A percentile compares a stretch with the other conserved stretches of the same genome.
Evolutionary conservation across 495 filamentous ascomycete genomes (phyloP).

Genomic region (Opeltia flavorubescens): DNA sequence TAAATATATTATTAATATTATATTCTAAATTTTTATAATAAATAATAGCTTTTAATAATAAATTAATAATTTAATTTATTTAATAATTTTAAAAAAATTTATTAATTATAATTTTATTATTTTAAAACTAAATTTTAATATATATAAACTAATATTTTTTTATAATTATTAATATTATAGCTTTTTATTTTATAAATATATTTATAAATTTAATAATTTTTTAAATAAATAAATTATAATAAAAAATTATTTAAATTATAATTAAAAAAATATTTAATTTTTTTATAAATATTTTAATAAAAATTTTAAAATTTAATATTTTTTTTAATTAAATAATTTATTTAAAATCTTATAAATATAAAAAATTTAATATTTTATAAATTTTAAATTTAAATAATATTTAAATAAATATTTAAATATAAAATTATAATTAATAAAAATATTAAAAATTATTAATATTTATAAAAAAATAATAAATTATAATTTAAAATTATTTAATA

Average conservation of each 20-base stretch:
- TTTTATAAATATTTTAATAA: not conserved
- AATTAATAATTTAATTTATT: not conserved
- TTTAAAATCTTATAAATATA: too few relatives aligned
- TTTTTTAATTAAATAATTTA: too few relatives aligned
- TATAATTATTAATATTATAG: too few relatives aligned
- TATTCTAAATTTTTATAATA: slow-evolving; percentile 1
- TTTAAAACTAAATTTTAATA: slow-evolving; percentile 1
- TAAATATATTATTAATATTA: too few relatives aligned
- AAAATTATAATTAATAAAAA: too few relatives aligned
- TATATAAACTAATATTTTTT: not conserved
- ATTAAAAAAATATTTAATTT: not conserved
- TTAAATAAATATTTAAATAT: too few relatives aligned
- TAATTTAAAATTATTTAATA: too few relatives aligned
- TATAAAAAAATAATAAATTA: too few relatives aligned
- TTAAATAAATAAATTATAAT: not conserved
- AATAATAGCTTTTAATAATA: not conserved
- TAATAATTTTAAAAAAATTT: not conserved
- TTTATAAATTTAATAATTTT: not conserved
- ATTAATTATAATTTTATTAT: not conserved
- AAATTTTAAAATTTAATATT: not conserved
- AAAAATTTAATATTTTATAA: not conserved
- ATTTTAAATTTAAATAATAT: too few relatives aligned
- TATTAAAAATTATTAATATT: too few relatives aligned
- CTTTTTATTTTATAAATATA: too few relatives aligned
- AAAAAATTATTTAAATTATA: not conserved